Evolutionary conservation across 441 rosid species (phyloP).

Genomic region (Eruca vesicaria): DNA sequence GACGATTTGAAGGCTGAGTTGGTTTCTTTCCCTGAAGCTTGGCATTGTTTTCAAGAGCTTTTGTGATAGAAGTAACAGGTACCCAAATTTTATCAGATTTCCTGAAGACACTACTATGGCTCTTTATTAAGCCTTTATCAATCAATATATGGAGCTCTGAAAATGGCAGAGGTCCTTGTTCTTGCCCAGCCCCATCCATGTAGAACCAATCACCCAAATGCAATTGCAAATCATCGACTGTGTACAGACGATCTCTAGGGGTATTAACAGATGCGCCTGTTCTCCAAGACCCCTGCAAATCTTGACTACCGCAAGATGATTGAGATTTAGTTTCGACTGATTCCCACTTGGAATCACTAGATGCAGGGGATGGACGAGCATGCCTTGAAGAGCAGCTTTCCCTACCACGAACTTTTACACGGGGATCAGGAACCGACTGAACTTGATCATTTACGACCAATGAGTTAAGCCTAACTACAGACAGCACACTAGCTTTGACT

Average conservation of each 20-base stretch:
- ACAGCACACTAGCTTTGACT: conserved; percentile 64
- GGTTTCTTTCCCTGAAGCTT: conserved; percentile 39
- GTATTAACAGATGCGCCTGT: conserved; percentile 44
- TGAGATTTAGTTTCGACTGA: conserved; percentile 62
- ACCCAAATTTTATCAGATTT: conserved; percentile 92
- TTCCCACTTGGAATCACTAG: conserved; percentile 65
- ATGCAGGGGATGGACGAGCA: conserved; percentile 58
- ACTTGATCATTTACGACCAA: conserved; percentile 98
- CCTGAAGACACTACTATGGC: conserved; percentile 82
- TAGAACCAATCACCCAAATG: conserved; percentile 97
- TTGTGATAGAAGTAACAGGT: conserved; percentile 56
- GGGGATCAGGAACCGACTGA: conserved; percentile 76
- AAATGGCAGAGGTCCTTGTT: conserved; percentile 80
- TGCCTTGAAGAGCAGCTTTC: conserved; percentile 74
- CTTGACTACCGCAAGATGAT: conserved; percentile 49
- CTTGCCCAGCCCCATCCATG: conserved; percentile 95
- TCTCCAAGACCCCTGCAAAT: conserved; percentile 50
- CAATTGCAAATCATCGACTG: conserved; percentile 75
- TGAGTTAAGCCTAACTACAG: conserved; percentile 95
- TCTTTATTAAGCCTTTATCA: conserved; percentile 66
- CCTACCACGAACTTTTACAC: conserved; percentile 63
- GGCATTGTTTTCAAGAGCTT: conserved; percentile 45
- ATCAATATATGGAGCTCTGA: conserved; percentile 73
- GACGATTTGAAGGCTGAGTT: conserved; percentile 41
- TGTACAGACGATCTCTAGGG: conserved; percentile 69